Percentiles rank a stretch among this genome's conserved stretches.
Conservation (phyloP, 805 yeast genomes). For the Blastobotrys attinorum region DNA sequence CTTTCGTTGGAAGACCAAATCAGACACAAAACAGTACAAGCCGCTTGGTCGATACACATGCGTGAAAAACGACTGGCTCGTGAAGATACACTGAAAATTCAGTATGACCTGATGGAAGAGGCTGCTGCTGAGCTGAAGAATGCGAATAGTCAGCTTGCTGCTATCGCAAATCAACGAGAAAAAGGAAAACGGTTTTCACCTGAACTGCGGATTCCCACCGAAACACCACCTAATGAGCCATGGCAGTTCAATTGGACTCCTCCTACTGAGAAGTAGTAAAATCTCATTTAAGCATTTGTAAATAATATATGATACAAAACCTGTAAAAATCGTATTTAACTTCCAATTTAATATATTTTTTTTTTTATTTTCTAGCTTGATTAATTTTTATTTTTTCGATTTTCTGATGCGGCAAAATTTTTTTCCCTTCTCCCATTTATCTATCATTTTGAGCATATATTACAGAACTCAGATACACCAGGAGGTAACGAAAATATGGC, state of each 20-base stretch:
- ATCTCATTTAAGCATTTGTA: background rate
- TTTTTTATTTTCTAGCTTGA: background rate
- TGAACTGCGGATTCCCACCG: slow-evolving; percentile 83
- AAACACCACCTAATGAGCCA: slow-evolving; percentile 71
- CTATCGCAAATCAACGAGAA: slow-evolving; percentile 52
- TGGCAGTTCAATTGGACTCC: slow-evolving; percentile 54
- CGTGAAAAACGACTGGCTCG: slow-evolving; percentile 42
- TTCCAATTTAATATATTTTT: too few relatives aligned
- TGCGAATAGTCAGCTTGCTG: slow-evolving; percentile 44
- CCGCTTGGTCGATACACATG: slow-evolving; percentile 69
- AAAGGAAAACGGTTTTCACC: slow-evolving; percentile 61
- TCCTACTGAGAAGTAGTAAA: background rate
- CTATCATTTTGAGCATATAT: slow-evolving; percentile 5
- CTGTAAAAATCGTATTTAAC: background rate
- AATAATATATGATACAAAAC: background rate
- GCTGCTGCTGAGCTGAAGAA: slow-evolving; percentile 64
- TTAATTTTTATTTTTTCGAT: background rate
- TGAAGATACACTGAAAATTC: slow-evolving; percentile 34
- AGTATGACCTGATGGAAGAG: slow-evolving; percentile 53
- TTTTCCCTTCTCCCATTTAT: slow-evolving; percentile 30
- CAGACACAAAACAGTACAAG: slow-evolving; percentile 73
- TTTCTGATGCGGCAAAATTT: background rate
- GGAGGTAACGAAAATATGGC: too few relatives aligned
- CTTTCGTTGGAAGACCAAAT: slow-evolving; percentile 72
- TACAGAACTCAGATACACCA: too few relatives aligned